Percentiles rank a stretch among this genome's conserved stretches.
Conservation (phyloP, 805 yeast genomes). For the Alloascoidea hylecoeti region DNA sequence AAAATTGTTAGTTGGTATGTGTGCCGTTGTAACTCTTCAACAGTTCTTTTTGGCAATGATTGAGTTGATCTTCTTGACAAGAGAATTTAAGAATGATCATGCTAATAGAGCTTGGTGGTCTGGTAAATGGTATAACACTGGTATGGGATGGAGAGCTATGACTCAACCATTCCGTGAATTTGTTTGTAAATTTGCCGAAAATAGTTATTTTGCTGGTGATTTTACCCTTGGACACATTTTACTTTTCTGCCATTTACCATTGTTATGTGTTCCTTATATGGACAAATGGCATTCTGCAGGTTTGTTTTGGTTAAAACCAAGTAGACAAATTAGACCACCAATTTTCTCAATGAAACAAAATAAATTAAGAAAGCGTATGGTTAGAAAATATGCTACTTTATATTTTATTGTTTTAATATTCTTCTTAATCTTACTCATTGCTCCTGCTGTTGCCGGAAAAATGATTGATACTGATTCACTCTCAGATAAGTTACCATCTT, state of each 20-base stretch:
- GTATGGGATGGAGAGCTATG: constrained; percentile 71
- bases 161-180: constrained; percentile 81
- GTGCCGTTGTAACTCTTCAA: constrained; percentile 41
- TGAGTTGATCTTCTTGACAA: constrained; percentile 35
- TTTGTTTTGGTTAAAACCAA: constrained; percentile 92
- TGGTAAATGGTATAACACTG: constrained; percentile 35
- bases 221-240: constrained; percentile 75
- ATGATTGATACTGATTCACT: constrained; percentile 16
- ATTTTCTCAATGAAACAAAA: constrained; percentile 75
- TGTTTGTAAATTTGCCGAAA: constrained; percentile 71
- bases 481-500: constrained; percentile 11
- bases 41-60: constrained; percentile 37
- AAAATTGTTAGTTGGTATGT: constrained; percentile 45
- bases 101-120: constrained; percentile 60
- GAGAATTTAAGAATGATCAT: constrained; percentile 47
- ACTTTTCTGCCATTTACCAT: constrained; percentile 69
- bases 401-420: constrained; percentile 45
- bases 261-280: constrained; percentile 62
- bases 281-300: constrained; percentile 88
- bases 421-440: constrained; percentile 56
- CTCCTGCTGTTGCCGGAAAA: constrained; percentile 64
- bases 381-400: constrained; percentile 61
- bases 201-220: constrained; percentile 86
- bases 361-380: constrained; percentile 76
- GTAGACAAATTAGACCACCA: constrained; percentile 76